Percentiles rank a stretch among this genome's conserved stretches.
phyloP scores from a whole-genome alignment of 2,329 filamentous ascomycete species.

The Camptophora hylomeconis region DNA sequence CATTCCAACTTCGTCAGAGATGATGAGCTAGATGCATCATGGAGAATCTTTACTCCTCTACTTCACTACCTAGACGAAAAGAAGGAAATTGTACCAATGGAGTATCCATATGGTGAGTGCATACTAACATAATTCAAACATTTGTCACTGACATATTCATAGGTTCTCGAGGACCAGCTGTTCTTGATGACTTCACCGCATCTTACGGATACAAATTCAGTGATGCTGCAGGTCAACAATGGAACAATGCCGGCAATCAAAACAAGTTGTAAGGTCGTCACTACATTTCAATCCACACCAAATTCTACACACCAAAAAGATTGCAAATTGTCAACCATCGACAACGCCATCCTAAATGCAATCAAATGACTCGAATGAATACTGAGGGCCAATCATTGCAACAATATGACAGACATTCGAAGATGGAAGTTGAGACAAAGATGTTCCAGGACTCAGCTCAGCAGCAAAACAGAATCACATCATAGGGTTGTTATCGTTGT shows the following conservation, averaged over 20 bases:
- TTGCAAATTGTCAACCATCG: no score
- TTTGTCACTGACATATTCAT: slow-evolving; percentile 3
- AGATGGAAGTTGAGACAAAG: no score
- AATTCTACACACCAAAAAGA: no score
- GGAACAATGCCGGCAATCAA: slow-evolving; percentile 57
- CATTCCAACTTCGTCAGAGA: slow-evolving; percentile 99
- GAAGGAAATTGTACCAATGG: slow-evolving; percentile 99
- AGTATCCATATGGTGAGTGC: slow-evolving; percentile 88
- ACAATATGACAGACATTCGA: no score
- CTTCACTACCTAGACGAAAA: slow-evolving; percentile 98
- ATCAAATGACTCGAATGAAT: no score
- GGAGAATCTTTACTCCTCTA: slow-evolving; percentile 96
- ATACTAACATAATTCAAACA: not conserved
- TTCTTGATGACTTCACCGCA: slow-evolving; percentile 94
- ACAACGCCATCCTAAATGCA: no score
- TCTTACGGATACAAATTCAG: slow-evolving; percentile 99
- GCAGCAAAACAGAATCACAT: no score
- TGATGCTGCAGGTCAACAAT: slow-evolving; percentile 90
- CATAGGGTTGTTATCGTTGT: no score
- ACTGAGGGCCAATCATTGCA: no score
- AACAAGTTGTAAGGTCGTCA: no score
- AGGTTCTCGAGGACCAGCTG: slow-evolving; percentile 93
- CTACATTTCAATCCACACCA: no score
- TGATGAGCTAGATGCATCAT: slow-evolving; percentile 91
- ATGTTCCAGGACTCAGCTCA: no score